Evolutionary conservation across 2,329 filamentous ascomycete species (phyloP).

Genomic region (Epichloe glyceriae): DNA sequence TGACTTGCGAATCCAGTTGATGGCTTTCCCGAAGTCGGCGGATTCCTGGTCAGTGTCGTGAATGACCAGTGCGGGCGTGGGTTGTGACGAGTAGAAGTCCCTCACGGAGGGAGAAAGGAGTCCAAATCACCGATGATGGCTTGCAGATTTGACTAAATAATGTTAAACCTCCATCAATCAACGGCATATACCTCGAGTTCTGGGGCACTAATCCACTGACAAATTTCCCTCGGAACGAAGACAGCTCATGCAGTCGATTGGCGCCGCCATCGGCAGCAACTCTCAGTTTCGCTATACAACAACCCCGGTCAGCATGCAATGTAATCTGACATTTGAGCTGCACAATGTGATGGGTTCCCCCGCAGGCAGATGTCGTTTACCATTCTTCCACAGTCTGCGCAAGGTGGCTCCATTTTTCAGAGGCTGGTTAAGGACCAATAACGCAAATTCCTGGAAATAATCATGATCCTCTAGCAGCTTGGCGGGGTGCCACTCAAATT

Average conservation of each 20-base stretch:
- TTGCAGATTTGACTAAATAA: conserved; percentile 43
- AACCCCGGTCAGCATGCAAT: not conserved
- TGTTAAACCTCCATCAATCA: not conserved
- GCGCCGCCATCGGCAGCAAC: conserved; percentile 89
- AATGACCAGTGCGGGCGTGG: conserved; percentile 43
- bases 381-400: conserved; percentile 35
- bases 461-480: conserved; percentile 23
- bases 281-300: conserved; percentile 44
- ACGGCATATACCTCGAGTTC: not conserved
- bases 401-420: conserved; percentile 32
- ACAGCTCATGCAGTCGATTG: conserved; percentile 51
- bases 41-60: conserved; percentile 69
- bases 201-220: conserved; percentile 17
- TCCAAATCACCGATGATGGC: conserved; percentile 85
- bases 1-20: conserved; percentile 40
- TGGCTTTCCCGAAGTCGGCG: conserved; percentile 84
- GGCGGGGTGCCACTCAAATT: conserved; percentile 28
- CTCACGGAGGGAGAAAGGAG: conserved; percentile 55
- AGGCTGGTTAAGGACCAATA: conserved; percentile 41
- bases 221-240: conserved; percentile 28
- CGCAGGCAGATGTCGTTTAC: conserved; percentile 17
- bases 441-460: conserved; percentile 24
- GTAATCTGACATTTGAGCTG: too few species aligned
- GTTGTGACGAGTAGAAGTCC: conserved; percentile 50
- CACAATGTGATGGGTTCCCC: too few species aligned